A percentile compares a stretch with the other conserved stretches of the same genome.
These are phyloP conservation scores for Yarrowia alimentaria DNA, from an alignment of 805 yeast genomes.

Conservation along the genomic window DNA sequence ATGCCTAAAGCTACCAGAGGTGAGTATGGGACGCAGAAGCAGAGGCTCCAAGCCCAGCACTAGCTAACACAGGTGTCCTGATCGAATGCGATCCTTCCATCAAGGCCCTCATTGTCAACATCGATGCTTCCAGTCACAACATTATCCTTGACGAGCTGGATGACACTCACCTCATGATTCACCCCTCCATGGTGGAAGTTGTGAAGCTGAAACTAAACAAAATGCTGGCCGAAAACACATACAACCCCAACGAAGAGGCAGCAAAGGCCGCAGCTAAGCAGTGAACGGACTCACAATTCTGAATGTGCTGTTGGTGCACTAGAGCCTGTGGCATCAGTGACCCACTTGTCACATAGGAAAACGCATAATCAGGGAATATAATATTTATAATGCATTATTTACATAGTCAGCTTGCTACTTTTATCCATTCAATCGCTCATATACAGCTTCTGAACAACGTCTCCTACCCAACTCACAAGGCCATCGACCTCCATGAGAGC, in stretches of 20 bases:
- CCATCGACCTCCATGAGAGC: conserved; percentile 65
- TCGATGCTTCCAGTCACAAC: conserved; percentile 74
- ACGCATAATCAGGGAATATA: neutral
- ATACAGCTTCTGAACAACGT: conserved; percentile 35
- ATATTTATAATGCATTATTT: conserved; percentile 3
- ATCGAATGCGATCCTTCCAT: conserved; percentile 78
- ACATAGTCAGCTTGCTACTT: too few relatives aligned
- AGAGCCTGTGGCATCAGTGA: too few relatives aligned
- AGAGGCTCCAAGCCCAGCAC: too few relatives aligned
- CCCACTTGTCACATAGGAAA: too few relatives aligned
- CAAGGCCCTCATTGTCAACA: conserved; percentile 75
- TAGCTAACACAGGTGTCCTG: conserved; percentile 38
- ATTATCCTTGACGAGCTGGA: conserved; percentile 78
- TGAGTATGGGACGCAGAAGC: neutral
- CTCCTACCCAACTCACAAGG: conserved; percentile 50
- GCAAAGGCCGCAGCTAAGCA: neutral
- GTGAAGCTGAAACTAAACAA: conserved; percentile 76
- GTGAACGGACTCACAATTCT: too few relatives aligned
- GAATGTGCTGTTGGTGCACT: too few relatives aligned
- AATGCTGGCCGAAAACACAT: conserved; percentile 76
- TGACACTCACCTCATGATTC: conserved; percentile 84
- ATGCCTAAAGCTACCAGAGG: conserved; percentile 27
- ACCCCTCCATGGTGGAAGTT: conserved; percentile 68
- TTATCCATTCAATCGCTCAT: too few relatives aligned
- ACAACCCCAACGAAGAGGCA: conserved; percentile 71